A percentile compares a stretch with the other conserved stretches of the same genome.
Evolutionary conservation across 2,329 filamentous ascomycete genomes (phyloP).

Genomic region (Pyrenophora tritici-repentis): DNA sequence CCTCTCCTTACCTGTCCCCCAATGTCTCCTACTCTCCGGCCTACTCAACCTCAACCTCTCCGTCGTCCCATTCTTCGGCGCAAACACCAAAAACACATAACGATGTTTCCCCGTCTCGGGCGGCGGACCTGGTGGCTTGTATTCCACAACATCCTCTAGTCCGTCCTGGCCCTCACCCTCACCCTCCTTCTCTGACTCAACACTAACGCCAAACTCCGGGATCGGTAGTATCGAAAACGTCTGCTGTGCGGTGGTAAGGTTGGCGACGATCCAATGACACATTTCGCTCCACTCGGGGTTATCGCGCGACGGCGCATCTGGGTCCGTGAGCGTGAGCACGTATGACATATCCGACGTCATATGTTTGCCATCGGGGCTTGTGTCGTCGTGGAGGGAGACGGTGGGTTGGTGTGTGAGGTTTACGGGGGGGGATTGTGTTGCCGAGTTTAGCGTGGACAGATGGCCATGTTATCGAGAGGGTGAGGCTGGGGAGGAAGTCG

Average conservation of each 20-base stretch:
- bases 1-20: slow-evolving; percentile 58
- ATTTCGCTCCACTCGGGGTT: slow-evolving; percentile 62
- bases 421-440: slow-evolving; percentile 57
- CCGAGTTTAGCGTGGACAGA: slow-evolving; percentile 52
- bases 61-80: slow-evolving; percentile 51
- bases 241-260: slow-evolving; percentile 35
- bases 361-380: slow-evolving; percentile 22
- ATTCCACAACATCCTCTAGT: slow-evolving; percentile 52
- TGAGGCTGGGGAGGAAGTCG: slow-evolving; percentile 61
- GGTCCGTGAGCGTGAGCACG: slow-evolving; percentile 60
- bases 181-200: neutral
- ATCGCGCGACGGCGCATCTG: slow-evolving; percentile 60
- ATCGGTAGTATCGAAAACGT: slow-evolving; percentile 35
- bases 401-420: slow-evolving; percentile 50
- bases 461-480: slow-evolving; percentile 57
- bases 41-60: slow-evolving; percentile 50
- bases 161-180: slow-evolving; percentile 9
- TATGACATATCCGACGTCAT: slow-evolving; percentile 47
- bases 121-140: slow-evolving; percentile 61
- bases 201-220: slow-evolving; percentile 22
- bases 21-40: slow-evolving; percentile 59
- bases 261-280: slow-evolving; percentile 60
- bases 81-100: slow-evolving; percentile 61
- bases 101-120: slow-evolving; percentile 62
- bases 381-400: slow-evolving; percentile 47